Percentiles rank a stretch among this genome's conserved stretches.
phyloP scores from a whole-genome alignment of 768 basidiomycete species.

The Pleurotus giganteus region DNA sequence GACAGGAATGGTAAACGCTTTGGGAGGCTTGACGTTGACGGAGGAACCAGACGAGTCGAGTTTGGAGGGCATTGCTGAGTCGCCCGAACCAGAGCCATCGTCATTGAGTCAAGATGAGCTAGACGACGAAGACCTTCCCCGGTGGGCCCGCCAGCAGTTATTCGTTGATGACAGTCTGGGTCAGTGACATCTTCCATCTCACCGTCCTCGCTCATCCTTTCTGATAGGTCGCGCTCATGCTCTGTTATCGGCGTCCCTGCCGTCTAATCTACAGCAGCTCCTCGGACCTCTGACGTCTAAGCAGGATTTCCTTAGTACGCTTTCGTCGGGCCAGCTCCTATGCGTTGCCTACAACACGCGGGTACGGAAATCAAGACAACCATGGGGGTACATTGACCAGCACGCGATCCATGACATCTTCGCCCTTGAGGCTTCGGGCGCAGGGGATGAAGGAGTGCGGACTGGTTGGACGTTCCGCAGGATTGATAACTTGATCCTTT shows the following conservation, averaged over 20 bases:
- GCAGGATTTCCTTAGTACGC: constrained; percentile 42
- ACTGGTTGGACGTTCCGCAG: constrained; percentile 82
- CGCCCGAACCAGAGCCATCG: constrained; percentile 3
- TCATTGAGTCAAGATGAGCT: background rate
- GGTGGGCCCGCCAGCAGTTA: constrained; percentile 66
- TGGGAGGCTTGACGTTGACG: constrained; percentile 44
- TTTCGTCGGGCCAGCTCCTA: constrained; percentile 78
- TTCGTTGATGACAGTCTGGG: constrained; percentile 61
- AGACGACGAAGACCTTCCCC: constrained; percentile 34
- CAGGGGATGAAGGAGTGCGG: constrained; percentile 38
- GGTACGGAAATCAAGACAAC: constrained; percentile 76
- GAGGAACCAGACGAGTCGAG: constrained; percentile 18
- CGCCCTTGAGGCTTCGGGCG: constrained; percentile 52
- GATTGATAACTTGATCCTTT: constrained; percentile 81
- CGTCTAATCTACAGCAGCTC: constrained; percentile 27
- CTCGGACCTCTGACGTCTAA: background rate
- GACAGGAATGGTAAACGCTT: constrained; percentile 53
- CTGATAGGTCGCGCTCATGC: constrained; percentile 61
- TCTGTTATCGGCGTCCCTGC: constrained; percentile 59
- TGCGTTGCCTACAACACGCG: constrained; percentile 80
- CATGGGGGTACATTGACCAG: constrained; percentile 84
- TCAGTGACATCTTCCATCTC: constrained; percentile 27
- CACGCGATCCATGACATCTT: constrained; percentile 80
- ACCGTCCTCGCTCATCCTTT: constrained; percentile 1
- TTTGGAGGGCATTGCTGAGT: constrained; percentile 3